Evolutionary conservation across 1,284 basidiomycete species (phyloP).

Genomic region (Puccinia novopanici): DNA sequence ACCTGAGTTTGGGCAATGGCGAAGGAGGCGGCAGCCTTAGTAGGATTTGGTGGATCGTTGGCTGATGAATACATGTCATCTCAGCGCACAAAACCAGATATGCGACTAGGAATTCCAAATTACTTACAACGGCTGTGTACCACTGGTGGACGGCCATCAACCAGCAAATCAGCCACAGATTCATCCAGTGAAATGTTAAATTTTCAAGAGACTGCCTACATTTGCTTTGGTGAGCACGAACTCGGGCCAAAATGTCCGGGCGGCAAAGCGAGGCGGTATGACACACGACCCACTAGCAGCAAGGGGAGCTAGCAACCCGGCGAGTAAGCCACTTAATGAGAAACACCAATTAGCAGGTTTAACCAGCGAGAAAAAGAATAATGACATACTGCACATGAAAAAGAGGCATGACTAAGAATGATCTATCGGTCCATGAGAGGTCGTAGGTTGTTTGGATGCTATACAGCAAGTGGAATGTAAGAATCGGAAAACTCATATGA

Average conservation of each 20-base stretch:
- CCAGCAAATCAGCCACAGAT: constrained; percentile 54
- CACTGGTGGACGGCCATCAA: constrained; percentile 58
- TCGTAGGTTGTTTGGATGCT: constrained; percentile 66
- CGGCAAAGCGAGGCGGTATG: constrained; percentile 67
- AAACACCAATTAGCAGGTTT: neutral
- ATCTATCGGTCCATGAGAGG: constrained; percentile 62
- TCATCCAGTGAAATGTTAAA: constrained; percentile 42
- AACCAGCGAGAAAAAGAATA: neutral
- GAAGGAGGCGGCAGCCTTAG: constrained; percentile 60
- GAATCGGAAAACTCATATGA: neutral
- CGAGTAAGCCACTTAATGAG: constrained; percentile 63
- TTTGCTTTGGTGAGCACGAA: constrained; percentile 60
- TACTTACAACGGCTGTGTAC: constrained; percentile 60
- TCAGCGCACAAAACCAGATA: neutral
- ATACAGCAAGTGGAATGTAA: neutral
- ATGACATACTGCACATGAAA: constrained; percentile 66
- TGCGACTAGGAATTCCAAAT: neutral
- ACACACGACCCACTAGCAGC: constrained; percentile 67
- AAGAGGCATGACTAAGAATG: constrained; percentile 69
- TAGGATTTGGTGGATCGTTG: constrained; percentile 64
- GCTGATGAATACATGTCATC: constrained; percentile 56
- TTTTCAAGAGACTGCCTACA: constrained; percentile 51
- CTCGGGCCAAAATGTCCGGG: constrained; percentile 67
- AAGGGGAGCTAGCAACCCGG: constrained; percentile 68
- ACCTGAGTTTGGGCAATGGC: constrained; percentile 61